Conservation (phyloP, 371 early-diverging fungal genomes). For the Mortierella sp. region DNA sequence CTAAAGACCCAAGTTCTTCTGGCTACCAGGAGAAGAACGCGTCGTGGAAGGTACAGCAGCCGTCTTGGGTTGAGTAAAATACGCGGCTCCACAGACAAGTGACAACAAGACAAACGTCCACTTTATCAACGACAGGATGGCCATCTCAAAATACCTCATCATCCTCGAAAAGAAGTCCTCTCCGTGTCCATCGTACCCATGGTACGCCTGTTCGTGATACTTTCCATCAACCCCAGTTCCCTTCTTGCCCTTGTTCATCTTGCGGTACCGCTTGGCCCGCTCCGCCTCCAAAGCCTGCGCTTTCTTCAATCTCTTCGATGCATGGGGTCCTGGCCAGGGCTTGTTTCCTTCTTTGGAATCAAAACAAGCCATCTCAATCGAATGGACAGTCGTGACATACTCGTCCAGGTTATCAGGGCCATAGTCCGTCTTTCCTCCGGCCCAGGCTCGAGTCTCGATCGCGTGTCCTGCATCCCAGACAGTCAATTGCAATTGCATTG, state of each 20-base stretch:
- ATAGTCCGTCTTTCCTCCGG: slow-evolving; percentile 40
- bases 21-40: neutral
- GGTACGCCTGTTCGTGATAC: neutral
- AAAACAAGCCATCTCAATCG: slow-evolving; percentile 36
- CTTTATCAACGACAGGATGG: slow-evolving; percentile 42
- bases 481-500: slow-evolving; percentile 49
- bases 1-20: neutral
- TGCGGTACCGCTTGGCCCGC: neutral
- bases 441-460: slow-evolving; percentile 30
- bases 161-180: slow-evolving; percentile 1
- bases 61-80: slow-evolving; percentile 37
- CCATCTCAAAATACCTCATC: slow-evolving; percentile 18
- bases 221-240: neutral
- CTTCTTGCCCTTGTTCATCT: neutral
- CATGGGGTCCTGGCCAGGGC: slow-evolving; percentile 54
- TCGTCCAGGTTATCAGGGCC: slow-evolving; percentile 35
- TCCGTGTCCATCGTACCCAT: neutral
- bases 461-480: slow-evolving; percentile 49
- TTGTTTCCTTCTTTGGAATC: slow-evolving; percentile 41
- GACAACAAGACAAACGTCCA: slow-evolving; percentile 42
- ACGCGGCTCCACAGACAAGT: slow-evolving; percentile 44
- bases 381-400: slow-evolving; percentile 35
- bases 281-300: slow-evolving; percentile 6
- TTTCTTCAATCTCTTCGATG: slow-evolving; percentile 32
- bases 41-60: neutral